A percentile compares a stretch with the other conserved stretches of the same genome.
Conservation (phyloP, 805 yeast species). For the Ogataea nakhonphanomensis region DNA sequence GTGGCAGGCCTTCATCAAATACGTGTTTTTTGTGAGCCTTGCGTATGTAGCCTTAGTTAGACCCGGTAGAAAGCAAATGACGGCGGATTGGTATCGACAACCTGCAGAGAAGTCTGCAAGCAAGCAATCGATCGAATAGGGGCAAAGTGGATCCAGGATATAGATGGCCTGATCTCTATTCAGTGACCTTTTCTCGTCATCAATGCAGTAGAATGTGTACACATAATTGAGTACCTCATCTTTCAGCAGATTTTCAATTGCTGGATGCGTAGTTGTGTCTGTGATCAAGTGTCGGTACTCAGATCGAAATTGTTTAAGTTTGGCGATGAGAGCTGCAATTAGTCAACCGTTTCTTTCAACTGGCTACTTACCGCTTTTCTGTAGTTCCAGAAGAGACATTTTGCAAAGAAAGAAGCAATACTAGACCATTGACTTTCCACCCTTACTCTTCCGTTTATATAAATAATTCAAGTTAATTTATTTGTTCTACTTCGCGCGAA, state of each 20-base stretch:
- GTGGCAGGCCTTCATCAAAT: constrained; percentile 22
- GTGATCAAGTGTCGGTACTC: constrained; percentile 30
- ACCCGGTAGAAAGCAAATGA: constrained; percentile 70
- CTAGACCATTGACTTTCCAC: background rate
- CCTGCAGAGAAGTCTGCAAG: constrained; percentile 69
- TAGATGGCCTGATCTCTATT: constrained; percentile 65
- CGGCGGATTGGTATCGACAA: constrained; percentile 70
- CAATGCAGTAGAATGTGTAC: constrained; percentile 30
- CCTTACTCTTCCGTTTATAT: background rate
- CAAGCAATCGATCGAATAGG: constrained; percentile 70
- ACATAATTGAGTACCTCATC: constrained; percentile 30
- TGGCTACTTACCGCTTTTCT: constrained; percentile 22
- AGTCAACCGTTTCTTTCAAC: background rate
- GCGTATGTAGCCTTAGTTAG: constrained; percentile 23
- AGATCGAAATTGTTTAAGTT: constrained; percentile 18
- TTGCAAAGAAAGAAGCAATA: constrained; percentile 1
- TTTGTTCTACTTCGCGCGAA: constrained; percentile 10
- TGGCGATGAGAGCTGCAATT: constrained; percentile 17
- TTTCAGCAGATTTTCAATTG: constrained; percentile 24
- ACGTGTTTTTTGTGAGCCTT: constrained; percentile 15
- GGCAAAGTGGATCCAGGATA: constrained; percentile 59
- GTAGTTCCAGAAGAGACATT: constrained; percentile 24
- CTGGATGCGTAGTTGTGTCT: constrained; percentile 28
- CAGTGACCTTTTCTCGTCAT: constrained; percentile 28
- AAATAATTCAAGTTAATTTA: constrained; percentile 1